phyloP scores from a whole-genome alignment of 257 asterid genomes.

The Gardenia jasminoides region DNA sequence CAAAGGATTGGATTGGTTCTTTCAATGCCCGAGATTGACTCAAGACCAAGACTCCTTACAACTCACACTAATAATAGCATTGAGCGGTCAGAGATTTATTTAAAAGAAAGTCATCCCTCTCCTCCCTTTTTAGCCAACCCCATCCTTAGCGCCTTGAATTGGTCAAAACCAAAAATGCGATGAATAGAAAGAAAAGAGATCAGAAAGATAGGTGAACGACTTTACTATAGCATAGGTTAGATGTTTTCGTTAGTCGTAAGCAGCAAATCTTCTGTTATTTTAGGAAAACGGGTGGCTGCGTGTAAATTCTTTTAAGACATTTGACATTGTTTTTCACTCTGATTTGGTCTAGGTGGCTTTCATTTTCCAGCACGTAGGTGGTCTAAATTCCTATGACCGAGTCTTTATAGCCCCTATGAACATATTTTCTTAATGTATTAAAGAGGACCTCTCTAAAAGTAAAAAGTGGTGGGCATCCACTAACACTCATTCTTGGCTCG shows the following conservation, averaged over 20 bases:
- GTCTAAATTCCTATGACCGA: slow-evolving; percentile 21
- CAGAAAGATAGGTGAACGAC: background rate
- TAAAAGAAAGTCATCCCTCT: no score
- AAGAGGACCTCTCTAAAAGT: background rate
- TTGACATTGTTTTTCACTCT: slow-evolving; percentile 3
- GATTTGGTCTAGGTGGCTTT: slow-evolving; percentile 25
- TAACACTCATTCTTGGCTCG: background rate
- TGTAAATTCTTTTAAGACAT: slow-evolving; percentile 12
- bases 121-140: no score
- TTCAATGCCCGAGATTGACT: no score
- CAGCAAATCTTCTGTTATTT: slow-evolving; percentile 8
- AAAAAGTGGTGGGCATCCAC: slow-evolving; percentile 2
- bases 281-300: slow-evolving; percentile 9
- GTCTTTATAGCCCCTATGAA: slow-evolving; percentile 2
- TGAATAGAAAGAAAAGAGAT: background rate
- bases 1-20: no score
- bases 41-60: no score
- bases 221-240: background rate
- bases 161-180: background rate
- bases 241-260: slow-evolving; percentile 12
- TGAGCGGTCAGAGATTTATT: no score
- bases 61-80: no score
- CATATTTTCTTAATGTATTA: background rate
- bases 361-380: slow-evolving; percentile 28
- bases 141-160: no score